Conservation (phyloP, 2,329 filamentous ascomycete species). For the Teratosphaeria epicoccoides region DNA sequence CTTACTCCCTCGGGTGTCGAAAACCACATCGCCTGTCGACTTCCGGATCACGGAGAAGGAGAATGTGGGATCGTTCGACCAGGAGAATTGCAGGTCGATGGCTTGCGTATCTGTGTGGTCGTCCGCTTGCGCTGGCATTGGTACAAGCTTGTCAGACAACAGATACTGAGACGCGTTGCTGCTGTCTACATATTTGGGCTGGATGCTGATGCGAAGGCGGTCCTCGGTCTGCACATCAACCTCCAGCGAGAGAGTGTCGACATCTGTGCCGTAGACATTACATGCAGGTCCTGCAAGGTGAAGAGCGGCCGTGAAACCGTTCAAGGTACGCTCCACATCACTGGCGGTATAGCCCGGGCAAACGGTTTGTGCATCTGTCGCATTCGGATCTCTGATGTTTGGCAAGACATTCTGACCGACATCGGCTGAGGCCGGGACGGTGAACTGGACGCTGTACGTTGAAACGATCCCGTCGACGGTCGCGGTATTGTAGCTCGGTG, state of each 20-base stretch:
- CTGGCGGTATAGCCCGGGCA: constrained; percentile 50
- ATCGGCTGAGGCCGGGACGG: constrained; percentile 25
- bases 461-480: constrained; percentile 20
- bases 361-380: constrained; percentile 49
- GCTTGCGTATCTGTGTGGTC: constrained; percentile 30
- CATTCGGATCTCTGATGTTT: constrained; percentile 39
- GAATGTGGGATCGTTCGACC: constrained; percentile 49
- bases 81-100: constrained; percentile 41
- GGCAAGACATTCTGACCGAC: constrained; percentile 30
- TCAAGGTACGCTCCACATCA: constrained; percentile 34
- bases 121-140: constrained; percentile 41
- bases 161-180: constrained; percentile 40
- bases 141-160: constrained; percentile 53
- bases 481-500: constrained; percentile 8
- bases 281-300: constrained; percentile 46
- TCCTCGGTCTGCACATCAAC: constrained; percentile 46
- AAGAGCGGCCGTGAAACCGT: constrained; percentile 43
- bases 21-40: constrained; percentile 55
- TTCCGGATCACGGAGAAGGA: constrained; percentile 45
- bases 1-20: constrained; percentile 52
- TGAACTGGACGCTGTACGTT: constrained; percentile 22
- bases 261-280: constrained; percentile 66
- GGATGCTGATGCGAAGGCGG: constrained; percentile 60
- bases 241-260: constrained; percentile 54
- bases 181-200: constrained; percentile 48